Percentiles rank a stretch among this genome's conserved stretches.
phyloP scores from a whole-genome alignment of 2,329 filamentous ascomycete genomes.

The Dichotomopilus funicola region DNA sequence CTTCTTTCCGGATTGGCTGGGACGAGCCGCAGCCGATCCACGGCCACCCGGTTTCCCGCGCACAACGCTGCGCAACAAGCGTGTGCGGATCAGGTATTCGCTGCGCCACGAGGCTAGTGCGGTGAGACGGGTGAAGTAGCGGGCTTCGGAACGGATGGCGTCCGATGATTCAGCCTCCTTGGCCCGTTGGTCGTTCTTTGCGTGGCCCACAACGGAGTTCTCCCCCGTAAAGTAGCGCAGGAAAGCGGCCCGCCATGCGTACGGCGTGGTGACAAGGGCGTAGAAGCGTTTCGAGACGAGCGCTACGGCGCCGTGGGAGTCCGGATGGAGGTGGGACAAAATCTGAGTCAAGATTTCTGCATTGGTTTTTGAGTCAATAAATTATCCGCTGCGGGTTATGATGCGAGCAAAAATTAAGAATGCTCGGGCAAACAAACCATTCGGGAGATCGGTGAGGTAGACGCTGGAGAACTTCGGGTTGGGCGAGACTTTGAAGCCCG shows the following conservation, averaged over 20 bases:
- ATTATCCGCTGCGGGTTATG: too few relatives aligned
- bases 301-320: conserved; percentile 74
- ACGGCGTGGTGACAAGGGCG: conserved; percentile 77
- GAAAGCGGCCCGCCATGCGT: conserved; percentile 92
- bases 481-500: conserved; percentile 51
- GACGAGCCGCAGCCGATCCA: conserved; percentile 43
- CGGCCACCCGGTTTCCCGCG: conserved; percentile 70
- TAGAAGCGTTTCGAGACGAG: conserved; percentile 86
- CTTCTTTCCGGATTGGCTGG: conserved; percentile 52
- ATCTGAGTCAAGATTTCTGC: conserved; percentile 88
- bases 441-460: conserved; percentile 60
- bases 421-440: conserved; percentile 54
- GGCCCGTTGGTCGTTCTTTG: conserved; percentile 32
- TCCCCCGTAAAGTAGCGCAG: conserved; percentile 82
- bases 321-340: conserved; percentile 80
- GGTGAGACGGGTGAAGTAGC: conserved; percentile 76
- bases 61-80: conserved; percentile 71
- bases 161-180: conserved; percentile 45
- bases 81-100: conserved; percentile 85
- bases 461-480: conserved; percentile 34
- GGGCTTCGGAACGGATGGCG: conserved; percentile 61
- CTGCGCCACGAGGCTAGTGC: conserved; percentile 87
- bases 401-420: not conserved
- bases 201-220: conserved; percentile 42
- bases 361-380: not conserved